phyloP scores from a whole-genome alignment of 768 basidiomycete genomes.

The Piloderma croceum region DNA sequence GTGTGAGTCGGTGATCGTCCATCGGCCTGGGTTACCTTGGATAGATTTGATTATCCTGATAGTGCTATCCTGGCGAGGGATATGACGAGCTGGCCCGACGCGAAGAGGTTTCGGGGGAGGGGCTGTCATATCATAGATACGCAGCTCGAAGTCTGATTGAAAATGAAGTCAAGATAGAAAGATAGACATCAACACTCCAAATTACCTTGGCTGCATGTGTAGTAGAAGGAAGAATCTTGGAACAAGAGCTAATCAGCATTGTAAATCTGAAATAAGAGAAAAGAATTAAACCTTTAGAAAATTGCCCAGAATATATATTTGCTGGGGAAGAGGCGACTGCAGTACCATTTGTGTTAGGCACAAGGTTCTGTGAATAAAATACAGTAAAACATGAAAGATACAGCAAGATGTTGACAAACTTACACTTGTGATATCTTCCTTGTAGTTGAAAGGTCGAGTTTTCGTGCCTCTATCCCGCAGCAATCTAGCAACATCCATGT shows the following conservation, averaged over 20 bases:
- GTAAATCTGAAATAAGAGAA: neutral
- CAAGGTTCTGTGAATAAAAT: conserved; percentile 43
- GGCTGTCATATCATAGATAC: conserved; percentile 77
- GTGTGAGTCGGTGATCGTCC: conserved; percentile 83
- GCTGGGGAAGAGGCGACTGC: conserved; percentile 66
- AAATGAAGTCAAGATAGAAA: conserved; percentile 2
- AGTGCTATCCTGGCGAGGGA: conserved; percentile 46
- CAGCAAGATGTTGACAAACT: conserved; percentile 24
- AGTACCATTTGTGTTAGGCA: conserved; percentile 78
- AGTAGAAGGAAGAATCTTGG: conserved; percentile 84
- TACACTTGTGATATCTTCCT: conserved; percentile 56
- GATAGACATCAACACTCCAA: neutral
- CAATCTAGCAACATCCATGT: conserved; percentile 43
- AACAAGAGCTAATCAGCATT: conserved; percentile 6
- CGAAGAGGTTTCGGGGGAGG: too few species aligned
- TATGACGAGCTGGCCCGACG: too few species aligned
- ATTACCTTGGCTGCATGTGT: conserved; percentile 82
- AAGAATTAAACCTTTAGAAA: conserved; percentile 52
- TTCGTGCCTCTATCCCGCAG: conserved; percentile 28
- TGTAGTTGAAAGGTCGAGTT: conserved; percentile 28
- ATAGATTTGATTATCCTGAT: conserved; percentile 58
- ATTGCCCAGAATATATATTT: conserved; percentile 85
- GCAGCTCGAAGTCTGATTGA: conserved; percentile 72
- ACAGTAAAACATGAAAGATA: neutral
- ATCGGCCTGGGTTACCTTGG: conserved; percentile 68